Base-by-base conservation (phyloP, 139 green algal species). In the Tetraselmis striata region DNA sequence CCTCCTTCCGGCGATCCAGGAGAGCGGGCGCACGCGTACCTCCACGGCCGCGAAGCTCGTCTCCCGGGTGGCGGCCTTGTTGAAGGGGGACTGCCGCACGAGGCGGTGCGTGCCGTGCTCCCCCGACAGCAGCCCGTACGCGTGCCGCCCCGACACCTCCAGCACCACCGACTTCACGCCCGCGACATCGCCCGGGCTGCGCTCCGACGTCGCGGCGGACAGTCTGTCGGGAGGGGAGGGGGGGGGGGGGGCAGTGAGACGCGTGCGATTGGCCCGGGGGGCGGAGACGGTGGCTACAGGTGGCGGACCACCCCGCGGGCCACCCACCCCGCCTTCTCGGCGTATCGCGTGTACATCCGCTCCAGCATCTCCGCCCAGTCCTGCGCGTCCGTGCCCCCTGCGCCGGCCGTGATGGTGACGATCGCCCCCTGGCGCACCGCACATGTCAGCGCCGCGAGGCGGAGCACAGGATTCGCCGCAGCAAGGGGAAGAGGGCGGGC, bases 91-190 rank as follows among this genome's bases (percentile, higher is more conserved):
- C 88, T 92, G 91, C 32, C 97, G 89, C 59, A 99, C 96, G 0
- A 99, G 91, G 0, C 96, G 88, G 89, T 99, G 96, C 0, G 96
- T 98, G 82, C 97, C 97, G 82, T 97, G 97, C 89, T 99, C 97
- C 0, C 85, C 87, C 0, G n/a, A 31, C 32, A 97, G 85, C 25
- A 90, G 89, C 1, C 92, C 94, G 79, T 93, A 98, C 25, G 91
- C 94, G 45, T 87, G 95, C 1, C 83, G 83, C 23, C 95, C 95
- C 1, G 91, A 24, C 25, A 99, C 81, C 85, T 96, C 86, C 1
- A 99, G 80, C 80, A 97, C 93, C 0, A 91, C 90, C 0, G 83
- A 91, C 85, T 98, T 98, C 59, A 99, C 89, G 31, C 96, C 96
- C 0, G 94, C 96, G 87, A 95, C 93, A 32, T 98, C 95, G 1